phyloP scores from a whole-genome alignment of 495 filamentous ascomycete species.

The Tuber umbilicatum region DNA sequence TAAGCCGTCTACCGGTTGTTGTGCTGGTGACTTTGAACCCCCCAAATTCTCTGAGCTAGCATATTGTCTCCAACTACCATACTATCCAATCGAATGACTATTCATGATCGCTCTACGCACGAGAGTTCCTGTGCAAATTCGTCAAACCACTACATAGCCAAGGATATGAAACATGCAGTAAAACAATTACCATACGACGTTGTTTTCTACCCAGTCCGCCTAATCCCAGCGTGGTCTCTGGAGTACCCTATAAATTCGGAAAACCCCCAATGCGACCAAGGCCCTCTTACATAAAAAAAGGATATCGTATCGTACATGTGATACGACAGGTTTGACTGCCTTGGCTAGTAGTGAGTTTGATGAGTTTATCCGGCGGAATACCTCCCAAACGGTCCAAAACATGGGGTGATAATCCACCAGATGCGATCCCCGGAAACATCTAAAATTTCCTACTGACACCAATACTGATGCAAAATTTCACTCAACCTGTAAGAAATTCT shows the following conservation, averaged over 20 bases:
- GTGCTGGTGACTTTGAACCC: neutral
- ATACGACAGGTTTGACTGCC: neutral
- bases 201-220: no score
- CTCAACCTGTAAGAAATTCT: neutral
- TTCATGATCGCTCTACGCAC: neutral
- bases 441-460: no score
- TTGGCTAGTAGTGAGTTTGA: neutral
- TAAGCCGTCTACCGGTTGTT: neutral
- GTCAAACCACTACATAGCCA: no score
- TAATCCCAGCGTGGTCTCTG: no score
- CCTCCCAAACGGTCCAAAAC: no score
- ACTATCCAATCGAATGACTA: neutral
- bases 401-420: no score
- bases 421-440: no score
- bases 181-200: no score
- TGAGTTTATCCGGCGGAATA: neutral
- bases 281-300: no score
- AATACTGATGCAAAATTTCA: neutral
- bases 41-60: neutral
- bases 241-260: no score
- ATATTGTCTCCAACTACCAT: neutral
- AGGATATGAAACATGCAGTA: no score
- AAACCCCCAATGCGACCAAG: neutral
- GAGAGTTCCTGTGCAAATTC: neutral
- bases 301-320: no score